Conservation (phyloP, 352 stramenopile genomes). For the Pythium aquatile region DNA sequence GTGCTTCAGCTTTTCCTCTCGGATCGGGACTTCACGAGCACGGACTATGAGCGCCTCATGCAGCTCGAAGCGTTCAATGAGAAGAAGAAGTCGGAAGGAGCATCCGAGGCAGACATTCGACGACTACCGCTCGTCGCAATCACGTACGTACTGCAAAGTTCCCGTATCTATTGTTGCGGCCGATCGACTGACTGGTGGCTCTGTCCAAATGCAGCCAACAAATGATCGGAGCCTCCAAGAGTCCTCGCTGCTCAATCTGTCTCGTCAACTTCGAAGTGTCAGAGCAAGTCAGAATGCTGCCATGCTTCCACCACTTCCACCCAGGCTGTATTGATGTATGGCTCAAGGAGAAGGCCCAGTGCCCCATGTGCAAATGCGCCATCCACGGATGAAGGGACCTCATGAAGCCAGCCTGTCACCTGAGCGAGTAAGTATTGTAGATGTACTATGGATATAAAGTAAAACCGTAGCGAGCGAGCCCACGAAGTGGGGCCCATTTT, state of each 20-base stretch:
- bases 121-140: slow-evolving; percentile 56
- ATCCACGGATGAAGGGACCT: slow-evolving; percentile 40
- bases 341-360: slow-evolving; percentile 66
- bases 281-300: slow-evolving; percentile 55
- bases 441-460: background rate
- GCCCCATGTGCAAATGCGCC: slow-evolving; percentile 80
- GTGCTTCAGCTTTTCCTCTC: slow-evolving; percentile 60
- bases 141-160: slow-evolving; percentile 44
- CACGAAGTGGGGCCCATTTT: background rate
- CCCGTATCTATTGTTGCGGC: slow-evolving; percentile 3
- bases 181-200: slow-evolving; percentile 3
- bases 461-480: background rate
- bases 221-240: slow-evolving; percentile 58
- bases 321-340: slow-evolving; percentile 72
- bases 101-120: slow-evolving; percentile 50
- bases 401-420: background rate
- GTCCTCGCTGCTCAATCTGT: slow-evolving; percentile 62
- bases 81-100: slow-evolving; percentile 48
- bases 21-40: slow-evolving; percentile 68
- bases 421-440: slow-evolving; percentile 1
- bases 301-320: slow-evolving; percentile 82
- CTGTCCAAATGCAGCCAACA: slow-evolving; percentile 36
- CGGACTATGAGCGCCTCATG: slow-evolving; percentile 73
- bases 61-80: slow-evolving; percentile 61
- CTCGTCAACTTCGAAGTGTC: slow-evolving; percentile 47